Conservation (phyloP, 2,329 filamentous ascomycete species). For the Fusarium equiseti region DNA sequence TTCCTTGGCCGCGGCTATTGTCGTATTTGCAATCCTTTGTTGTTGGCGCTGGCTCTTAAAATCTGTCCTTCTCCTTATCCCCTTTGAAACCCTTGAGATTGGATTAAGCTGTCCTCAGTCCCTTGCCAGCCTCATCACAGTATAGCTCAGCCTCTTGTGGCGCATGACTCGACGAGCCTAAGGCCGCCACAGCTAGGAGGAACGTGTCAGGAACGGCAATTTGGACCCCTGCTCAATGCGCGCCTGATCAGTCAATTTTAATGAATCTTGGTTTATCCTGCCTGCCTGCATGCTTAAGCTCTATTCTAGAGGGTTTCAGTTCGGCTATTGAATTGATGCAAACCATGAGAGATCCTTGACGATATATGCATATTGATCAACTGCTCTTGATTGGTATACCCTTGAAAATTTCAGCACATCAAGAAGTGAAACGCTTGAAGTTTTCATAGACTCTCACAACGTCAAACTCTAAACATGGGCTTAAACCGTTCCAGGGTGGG, state of each 20-base stretch:
- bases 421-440: conserved; percentile 33
- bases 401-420: background rate
- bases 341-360: background rate
- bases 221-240: conserved; percentile 14
- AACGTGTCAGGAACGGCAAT: background rate
- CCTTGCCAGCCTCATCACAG: conserved; percentile 37
- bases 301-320: background rate
- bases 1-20: conserved; percentile 3
- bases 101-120: conserved; percentile 40
- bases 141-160: conserved; percentile 33
- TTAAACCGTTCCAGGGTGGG: conserved; percentile 28
- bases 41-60: conserved; percentile 21
- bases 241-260: conserved; percentile 31
- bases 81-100: conserved; percentile 38
- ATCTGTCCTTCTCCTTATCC: conserved; percentile 23
- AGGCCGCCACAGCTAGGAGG: conserved; percentile 32
- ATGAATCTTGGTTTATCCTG: conserved; percentile 19
- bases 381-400: background rate
- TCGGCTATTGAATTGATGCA: background rate
- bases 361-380: background rate
- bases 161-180: conserved; percentile 21
- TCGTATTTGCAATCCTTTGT: conserved; percentile 16
- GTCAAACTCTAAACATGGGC: conserved; percentile 32
- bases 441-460: conserved; percentile 27
- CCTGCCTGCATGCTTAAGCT: background rate